A percentile compares a stretch with the other conserved stretches of the same genome.
phyloP scores from a whole-genome alignment of 495 filamentous ascomycete genomes.

The Bacidia rubella region DNA sequence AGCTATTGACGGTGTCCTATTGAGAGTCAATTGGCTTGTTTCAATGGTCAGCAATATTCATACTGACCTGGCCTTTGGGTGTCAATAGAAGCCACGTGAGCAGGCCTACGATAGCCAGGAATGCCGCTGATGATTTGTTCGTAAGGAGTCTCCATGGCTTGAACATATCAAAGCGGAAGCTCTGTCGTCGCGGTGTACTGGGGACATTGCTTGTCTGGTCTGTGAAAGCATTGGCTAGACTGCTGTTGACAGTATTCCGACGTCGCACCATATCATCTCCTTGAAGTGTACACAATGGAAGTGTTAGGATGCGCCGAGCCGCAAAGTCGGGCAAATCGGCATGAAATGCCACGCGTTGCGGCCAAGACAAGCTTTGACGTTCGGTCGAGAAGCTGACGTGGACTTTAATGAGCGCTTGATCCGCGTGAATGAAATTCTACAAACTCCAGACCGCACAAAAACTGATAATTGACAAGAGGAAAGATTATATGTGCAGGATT shows the following conservation, averaged over 20 bases:
- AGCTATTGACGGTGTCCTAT: not conserved
- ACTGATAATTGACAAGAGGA: too few species aligned
- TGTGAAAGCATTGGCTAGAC: not conserved
- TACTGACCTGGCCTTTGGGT: not conserved
- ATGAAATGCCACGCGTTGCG: not conserved
- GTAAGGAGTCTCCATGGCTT: not conserved
- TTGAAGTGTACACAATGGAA: not conserved
- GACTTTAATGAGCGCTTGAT: not conserved
- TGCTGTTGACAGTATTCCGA: not conserved
- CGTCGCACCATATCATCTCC: constrained; percentile 6
- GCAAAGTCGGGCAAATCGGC: not conserved
- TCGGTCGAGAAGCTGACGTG: not conserved
- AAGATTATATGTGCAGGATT: too few species aligned
- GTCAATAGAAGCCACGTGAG: not conserved
- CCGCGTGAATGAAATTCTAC: too few species aligned
- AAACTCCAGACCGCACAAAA: too few species aligned
- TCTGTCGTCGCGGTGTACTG: not conserved
- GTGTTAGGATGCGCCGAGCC: not conserved
- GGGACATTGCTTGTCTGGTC: not conserved
- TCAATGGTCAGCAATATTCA: not conserved
- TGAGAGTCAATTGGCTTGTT: not conserved
- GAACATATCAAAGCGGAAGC: not conserved
- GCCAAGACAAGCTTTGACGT: too few species aligned
- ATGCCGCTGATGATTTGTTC: not conserved
- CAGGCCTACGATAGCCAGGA: not conserved